These are phyloP conservation scores for Sedum album DNA, from an alignment of 164 flowering plant species.

Conservation along the genomic window DNA sequence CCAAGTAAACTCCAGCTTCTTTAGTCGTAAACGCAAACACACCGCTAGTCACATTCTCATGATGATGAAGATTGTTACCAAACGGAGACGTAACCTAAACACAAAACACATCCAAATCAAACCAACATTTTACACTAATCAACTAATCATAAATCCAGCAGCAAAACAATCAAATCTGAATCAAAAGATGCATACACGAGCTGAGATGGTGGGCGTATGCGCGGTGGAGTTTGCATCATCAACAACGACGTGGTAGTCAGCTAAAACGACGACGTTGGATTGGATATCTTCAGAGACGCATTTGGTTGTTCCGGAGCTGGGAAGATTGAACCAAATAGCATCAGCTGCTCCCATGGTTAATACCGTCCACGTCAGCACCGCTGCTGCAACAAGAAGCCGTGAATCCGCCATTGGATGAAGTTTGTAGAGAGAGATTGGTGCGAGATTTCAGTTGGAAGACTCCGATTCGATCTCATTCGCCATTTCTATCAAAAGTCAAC, in stretches of 20 bases:
- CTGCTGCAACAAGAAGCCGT: neutral
- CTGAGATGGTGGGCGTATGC: neutral
- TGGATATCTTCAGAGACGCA: conserved; percentile 67
- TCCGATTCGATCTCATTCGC: no score
- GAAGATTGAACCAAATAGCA: conserved; percentile 43
- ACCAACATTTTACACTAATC: no score
- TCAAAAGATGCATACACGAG: neutral
- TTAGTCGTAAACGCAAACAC: conserved; percentile 45
- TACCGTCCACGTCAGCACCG: neutral
- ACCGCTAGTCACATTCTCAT: conserved; percentile 32
- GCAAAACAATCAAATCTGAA: no score
- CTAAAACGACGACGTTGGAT: conserved; percentile 60
- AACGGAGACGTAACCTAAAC: conserved; percentile 41
- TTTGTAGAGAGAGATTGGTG: no score
- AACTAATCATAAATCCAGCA: no score
- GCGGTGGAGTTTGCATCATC: conserved; percentile 21
- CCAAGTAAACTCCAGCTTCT: conserved; percentile 39
- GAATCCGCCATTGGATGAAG: neutral
- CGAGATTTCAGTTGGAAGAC: neutral
- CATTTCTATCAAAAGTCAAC: neutral
- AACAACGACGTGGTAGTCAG: conserved; percentile 44
- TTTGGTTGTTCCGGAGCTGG: conserved; percentile 38
- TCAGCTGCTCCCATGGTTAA: neutral
- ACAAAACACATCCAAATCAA: neutral
- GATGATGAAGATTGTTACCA: conserved; percentile 34